A percentile compares a stretch with the other conserved stretches of the same genome.
These are phyloP conservation scores for Penicillium sclerotiorum DNA, from an alignment of 2,329 filamentous ascomycete genomes.

Conservation along the genomic window DNA sequence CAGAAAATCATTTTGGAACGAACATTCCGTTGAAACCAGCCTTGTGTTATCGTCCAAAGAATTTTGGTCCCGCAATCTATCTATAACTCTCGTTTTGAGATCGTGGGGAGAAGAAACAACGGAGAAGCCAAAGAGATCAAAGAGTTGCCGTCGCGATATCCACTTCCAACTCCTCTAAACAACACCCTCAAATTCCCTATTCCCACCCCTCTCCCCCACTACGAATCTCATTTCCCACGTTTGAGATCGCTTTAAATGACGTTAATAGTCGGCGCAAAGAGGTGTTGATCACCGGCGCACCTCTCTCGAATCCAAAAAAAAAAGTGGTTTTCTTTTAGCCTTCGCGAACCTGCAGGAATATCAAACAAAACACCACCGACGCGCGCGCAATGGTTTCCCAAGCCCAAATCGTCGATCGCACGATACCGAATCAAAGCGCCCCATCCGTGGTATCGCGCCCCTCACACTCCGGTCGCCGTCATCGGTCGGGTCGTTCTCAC, in stretches of 20 bases:
- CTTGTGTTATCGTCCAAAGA: neutral
- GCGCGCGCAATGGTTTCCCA: constrained; percentile 42
- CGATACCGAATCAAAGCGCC: constrained; percentile 62
- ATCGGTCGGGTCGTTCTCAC: constrained; percentile 80
- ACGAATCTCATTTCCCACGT: constrained; percentile 1
- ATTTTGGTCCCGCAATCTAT: neutral
- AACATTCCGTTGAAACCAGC: neutral
- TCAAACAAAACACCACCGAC: neutral
- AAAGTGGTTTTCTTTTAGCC: neutral
- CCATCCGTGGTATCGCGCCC: constrained; percentile 67
- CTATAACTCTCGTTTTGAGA: constrained; percentile 2
- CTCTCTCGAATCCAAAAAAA: too few species aligned
- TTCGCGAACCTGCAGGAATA: neutral
- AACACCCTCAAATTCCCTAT: neutral
- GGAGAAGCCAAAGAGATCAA: too few species aligned
- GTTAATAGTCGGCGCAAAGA: constrained; percentile 10
- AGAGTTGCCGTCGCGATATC: constrained; percentile 4
- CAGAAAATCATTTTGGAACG: neutral
- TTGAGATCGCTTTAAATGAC: constrained; percentile 13
- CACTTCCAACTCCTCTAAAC: neutral
- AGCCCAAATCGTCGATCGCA: constrained; percentile 52
- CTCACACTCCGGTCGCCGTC: constrained; percentile 61
- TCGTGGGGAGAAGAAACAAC: neutral
- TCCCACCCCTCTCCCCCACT: neutral
- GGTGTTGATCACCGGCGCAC: constrained; percentile 20